Evolutionary conservation across 352 stramenopile species (phyloP).

Genomic region (Globisporangium nodosum): DNA sequence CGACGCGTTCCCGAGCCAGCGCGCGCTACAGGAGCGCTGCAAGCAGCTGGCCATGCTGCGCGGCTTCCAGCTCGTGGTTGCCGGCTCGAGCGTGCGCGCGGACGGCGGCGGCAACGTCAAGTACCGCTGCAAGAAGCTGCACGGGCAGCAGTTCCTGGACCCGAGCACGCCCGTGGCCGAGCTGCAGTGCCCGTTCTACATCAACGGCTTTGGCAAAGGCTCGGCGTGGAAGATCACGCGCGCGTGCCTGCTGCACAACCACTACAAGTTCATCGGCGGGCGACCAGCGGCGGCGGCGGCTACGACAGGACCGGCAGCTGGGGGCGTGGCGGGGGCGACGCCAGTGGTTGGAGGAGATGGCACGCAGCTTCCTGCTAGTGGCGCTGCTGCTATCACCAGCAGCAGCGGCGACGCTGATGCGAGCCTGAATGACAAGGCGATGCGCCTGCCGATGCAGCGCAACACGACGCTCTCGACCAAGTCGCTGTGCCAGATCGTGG

Average conservation of each 20-base stretch:
- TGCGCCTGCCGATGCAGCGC: slow-evolving; percentile 31
- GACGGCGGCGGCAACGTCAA: slow-evolving; percentile 79
- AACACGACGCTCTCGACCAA: slow-evolving; percentile 84
- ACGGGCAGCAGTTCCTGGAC: slow-evolving; percentile 76
- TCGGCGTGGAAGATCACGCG: slow-evolving; percentile 70
- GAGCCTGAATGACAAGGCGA: not conserved
- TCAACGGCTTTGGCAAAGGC: slow-evolving; percentile 70
- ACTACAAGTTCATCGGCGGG: slow-evolving; percentile 83
- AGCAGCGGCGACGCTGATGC: not conserved
- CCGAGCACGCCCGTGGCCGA: slow-evolving; percentile 33
- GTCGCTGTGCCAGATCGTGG: slow-evolving; percentile 66
- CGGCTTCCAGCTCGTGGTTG: slow-evolving; percentile 68
- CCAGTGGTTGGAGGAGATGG: not conserved
- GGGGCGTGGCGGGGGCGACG: not conserved
- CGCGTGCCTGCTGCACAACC: slow-evolving; percentile 73
- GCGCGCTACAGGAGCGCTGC: slow-evolving; percentile 63
- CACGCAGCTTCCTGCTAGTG: not conserved
- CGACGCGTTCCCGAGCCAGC: slow-evolving; percentile 58
- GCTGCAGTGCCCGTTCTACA: slow-evolving; percentile 75
- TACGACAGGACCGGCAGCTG: not conserved
- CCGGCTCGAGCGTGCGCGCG: slow-evolving; percentile 53
- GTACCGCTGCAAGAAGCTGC: slow-evolving; percentile 78
- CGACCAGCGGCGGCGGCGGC: slow-evolving; percentile 13
- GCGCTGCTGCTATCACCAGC: not conserved
- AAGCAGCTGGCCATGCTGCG: slow-evolving; percentile 74